phyloP scores from a whole-genome alignment of 106 monocot species.

The Dendrobium huoshanense region DNA sequence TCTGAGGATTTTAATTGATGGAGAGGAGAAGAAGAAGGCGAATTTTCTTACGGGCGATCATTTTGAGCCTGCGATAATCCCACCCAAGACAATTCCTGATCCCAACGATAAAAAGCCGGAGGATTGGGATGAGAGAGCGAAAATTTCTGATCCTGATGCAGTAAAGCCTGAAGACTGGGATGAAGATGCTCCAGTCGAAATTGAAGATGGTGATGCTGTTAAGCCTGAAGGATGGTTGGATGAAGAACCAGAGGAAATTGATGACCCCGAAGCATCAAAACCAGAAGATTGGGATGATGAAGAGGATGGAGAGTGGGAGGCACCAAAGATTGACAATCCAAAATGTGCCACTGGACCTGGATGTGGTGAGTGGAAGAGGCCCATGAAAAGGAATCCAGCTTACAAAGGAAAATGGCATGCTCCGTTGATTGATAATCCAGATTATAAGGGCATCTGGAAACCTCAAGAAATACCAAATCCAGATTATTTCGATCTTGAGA shows the following conservation, averaged over 20 bases:
- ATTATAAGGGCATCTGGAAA: slow-evolving; percentile 77
- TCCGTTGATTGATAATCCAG: slow-evolving; percentile 73
- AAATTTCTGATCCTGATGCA: slow-evolving; percentile 73
- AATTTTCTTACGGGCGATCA: slow-evolving; percentile 60
- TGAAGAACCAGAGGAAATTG: slow-evolving; percentile 85
- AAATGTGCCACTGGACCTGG: slow-evolving; percentile 69
- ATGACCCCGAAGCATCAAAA: slow-evolving; percentile 57
- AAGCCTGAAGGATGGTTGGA: slow-evolving; percentile 93
- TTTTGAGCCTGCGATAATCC: slow-evolving; percentile 73
- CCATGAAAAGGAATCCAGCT: slow-evolving; percentile 65
- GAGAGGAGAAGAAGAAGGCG: slow-evolving; percentile 75
- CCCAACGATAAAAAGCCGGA: slow-evolving; percentile 89
- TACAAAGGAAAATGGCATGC: slow-evolving; percentile 90
- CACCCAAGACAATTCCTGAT: slow-evolving; percentile 69
- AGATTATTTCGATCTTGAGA: slow-evolving; percentile 57
- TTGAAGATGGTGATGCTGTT: slow-evolving; percentile 62
- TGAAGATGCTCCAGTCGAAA: slow-evolving; percentile 84
- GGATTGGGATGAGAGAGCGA: slow-evolving; percentile 83
- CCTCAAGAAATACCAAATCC: slow-evolving; percentile 82
- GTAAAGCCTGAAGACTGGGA: slow-evolving; percentile 91
- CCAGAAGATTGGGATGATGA: slow-evolving; percentile 73
- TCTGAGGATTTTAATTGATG: slow-evolving; percentile 61
- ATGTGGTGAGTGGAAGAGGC: slow-evolving; percentile 87
- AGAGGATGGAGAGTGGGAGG: slow-evolving; percentile 69
- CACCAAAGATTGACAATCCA: slow-evolving; percentile 75